Evolutionary conservation across 352 stramenopile species (phyloP).

Genomic region (Thalassiosira oceanica): DNA sequence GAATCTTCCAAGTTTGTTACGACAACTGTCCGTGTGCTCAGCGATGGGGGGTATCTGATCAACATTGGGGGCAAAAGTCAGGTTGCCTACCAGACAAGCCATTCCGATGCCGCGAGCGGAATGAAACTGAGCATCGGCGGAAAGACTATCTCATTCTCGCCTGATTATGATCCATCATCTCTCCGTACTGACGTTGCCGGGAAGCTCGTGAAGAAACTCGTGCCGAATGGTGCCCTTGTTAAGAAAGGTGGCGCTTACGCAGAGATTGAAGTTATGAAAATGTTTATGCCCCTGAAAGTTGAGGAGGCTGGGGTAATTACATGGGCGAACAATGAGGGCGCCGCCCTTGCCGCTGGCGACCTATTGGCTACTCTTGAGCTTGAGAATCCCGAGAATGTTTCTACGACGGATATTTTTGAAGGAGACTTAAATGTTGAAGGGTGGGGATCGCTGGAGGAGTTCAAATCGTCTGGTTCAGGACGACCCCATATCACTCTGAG

Average conservation of each 20-base stretch:
- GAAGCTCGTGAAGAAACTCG: conserved; percentile 99
- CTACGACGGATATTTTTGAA: conserved; percentile 89
- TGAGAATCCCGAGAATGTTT: conserved; percentile 96
- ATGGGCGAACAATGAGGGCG: conserved; percentile 94
- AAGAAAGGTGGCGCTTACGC: conserved; percentile 85
- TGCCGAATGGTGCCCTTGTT: conserved; percentile 91
- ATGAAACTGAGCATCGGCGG: conserved; percentile 76
- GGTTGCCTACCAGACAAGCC: conserved; percentile 92
- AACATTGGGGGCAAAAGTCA: conserved; percentile 94
- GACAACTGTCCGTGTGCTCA: conserved; percentile 93
- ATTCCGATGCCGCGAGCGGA: conserved; percentile 62
- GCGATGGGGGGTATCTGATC: conserved; percentile 97
- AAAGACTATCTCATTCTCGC: conserved; percentile 96
- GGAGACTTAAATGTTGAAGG: conserved; percentile 76
- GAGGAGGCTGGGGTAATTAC: conserved; percentile 93
- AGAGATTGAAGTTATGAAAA: conserved; percentile 99
- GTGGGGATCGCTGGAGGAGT: conserved; percentile 50
- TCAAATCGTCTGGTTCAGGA: background rate
- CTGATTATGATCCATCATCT: conserved; percentile 98
- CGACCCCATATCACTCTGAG: conserved; percentile 81
- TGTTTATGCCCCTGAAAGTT: conserved; percentile 99
- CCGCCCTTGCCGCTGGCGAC: conserved; percentile 92
- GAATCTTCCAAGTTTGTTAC: conserved; percentile 64
- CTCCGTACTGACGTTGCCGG: conserved; percentile 96
- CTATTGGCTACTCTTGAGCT: conserved; percentile 96